phyloP scores from a whole-genome alignment of 192 early-diverging fungal species.

The Tieghemiomyces parasiticus region DNA sequence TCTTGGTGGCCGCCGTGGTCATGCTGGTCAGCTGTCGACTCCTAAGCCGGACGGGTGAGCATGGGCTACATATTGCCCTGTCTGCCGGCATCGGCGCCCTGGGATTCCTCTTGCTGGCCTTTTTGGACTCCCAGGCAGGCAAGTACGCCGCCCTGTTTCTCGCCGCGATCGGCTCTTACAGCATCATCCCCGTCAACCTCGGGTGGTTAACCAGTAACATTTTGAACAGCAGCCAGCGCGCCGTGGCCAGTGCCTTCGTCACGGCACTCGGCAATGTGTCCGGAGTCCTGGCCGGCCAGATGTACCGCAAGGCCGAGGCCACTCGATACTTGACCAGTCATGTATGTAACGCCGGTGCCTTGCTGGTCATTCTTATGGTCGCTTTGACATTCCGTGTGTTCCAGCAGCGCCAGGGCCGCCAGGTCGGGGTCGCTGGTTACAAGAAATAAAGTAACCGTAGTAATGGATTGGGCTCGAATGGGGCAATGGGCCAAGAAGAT shows the following conservation, averaged over 20 bases:
- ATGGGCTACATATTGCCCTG: conserved; percentile 24
- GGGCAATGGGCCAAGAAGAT: too few relatives aligned
- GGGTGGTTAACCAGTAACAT: not conserved
- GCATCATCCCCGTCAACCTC: not conserved
- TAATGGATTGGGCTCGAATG: too few relatives aligned
- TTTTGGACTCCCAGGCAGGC: not conserved
- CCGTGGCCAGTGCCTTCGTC: not conserved
- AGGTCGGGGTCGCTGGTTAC: too few relatives aligned
- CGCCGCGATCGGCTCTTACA: not conserved
- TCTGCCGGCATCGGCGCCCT: conserved; percentile 20
- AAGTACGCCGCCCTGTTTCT: not conserved
- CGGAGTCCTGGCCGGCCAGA: not conserved
- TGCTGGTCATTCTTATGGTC: not conserved
- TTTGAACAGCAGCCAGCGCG: not conserved
- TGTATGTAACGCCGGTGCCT: not conserved
- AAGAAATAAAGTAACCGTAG: too few relatives aligned
- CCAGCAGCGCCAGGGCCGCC: too few relatives aligned
- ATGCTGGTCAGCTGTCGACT: conserved; percentile 23
- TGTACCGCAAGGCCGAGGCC: not conserved
- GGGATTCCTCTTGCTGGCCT: conserved; percentile 23
- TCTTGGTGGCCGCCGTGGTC: conserved; percentile 24
- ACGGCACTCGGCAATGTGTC: not conserved
- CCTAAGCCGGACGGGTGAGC: conserved; percentile 26
- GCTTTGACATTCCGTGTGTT: too few relatives aligned
- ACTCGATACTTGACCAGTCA: not conserved